Percentiles rank a stretch among this genome's conserved stretches.
Conservation (phyloP, 2,329 filamentous ascomycete genomes). For the Lasiodiplodia sp. region DNA sequence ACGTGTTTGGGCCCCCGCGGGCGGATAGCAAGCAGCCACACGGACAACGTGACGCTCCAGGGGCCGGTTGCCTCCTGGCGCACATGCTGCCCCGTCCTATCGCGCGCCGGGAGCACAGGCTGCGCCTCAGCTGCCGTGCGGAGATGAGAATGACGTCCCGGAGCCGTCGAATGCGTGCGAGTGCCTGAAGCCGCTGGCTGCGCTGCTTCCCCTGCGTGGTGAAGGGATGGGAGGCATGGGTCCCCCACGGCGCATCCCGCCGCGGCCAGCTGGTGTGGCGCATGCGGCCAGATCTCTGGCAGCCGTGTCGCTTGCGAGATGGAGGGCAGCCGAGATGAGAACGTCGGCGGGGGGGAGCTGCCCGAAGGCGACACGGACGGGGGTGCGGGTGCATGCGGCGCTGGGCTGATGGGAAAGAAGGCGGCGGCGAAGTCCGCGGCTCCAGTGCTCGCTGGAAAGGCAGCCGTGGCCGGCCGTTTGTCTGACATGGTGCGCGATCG, state of each 20-base stretch:
- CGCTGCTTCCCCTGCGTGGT: conserved; percentile 28
- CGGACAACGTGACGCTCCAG: conserved; percentile 15
- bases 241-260: conserved; percentile 25
- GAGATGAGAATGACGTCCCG: conserved; percentile 28
- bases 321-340: conserved; percentile 25
- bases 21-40: conserved; percentile 25
- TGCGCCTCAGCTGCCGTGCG: conserved; percentile 27
- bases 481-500: conserved; percentile 27
- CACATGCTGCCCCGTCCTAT: conserved; percentile 16
- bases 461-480: conserved; percentile 17
- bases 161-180: conserved; percentile 8
- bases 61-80: conserved; percentile 13
- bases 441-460: conserved; percentile 15
- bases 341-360: conserved; percentile 2
- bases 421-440: conserved; percentile 23
- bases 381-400: conserved; percentile 7
- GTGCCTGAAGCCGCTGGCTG: conserved; percentile 28
- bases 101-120: conserved; percentile 24
- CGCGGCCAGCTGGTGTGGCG: conserved; percentile 17
- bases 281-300: conserved; percentile 19
- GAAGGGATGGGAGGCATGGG: conserved; percentile 27
- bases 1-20: conserved; percentile 12
- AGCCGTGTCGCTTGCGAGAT: conserved; percentile 20
- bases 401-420: conserved; percentile 8
- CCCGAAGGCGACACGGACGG: conserved; percentile 8